Evolutionary conservation across 2,329 filamentous ascomycete genomes (phyloP), one percentile per base, ranked within the genome.

Genomic region (Fusarium sp.): DNA sequence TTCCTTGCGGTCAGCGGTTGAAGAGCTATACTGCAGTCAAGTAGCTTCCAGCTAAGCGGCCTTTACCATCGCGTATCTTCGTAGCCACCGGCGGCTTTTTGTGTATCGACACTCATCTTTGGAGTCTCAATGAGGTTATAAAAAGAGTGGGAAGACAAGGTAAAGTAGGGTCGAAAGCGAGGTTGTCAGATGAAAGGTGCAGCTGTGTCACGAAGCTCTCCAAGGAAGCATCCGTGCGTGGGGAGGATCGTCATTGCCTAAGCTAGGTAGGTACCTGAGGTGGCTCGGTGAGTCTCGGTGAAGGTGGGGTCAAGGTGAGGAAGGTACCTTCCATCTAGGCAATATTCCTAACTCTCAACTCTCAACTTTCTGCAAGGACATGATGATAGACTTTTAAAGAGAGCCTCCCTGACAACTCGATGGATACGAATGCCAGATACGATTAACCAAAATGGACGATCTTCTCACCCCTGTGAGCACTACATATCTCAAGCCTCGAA

Each of bases 381-480:
- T 42, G 15, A 31, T 52, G 38, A 22, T 20, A 20, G 15, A 33
- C n/a, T 22, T 22, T 28, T 36, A 26, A 57, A 39, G 44, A 28
- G 7, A 3, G 14, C 22, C 22, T 13, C 17, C 6, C 17, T n/a
- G 18, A 22, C 4, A 14, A 46, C 24, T n/a, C 28, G 5, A 20
- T n/a, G 18, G 9, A 7, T 11, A 31, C 6, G 4, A 14, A 20
- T 5, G 2, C 36, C 13, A 8, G 9, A 8, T 14, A 15, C 26
- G 8, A 26, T 17, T 10, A 15, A 38, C 22, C 36, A 71, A 50
- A 28, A 90, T 90, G 88, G 87, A 88, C 58, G 83, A 83, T 28
- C 78, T 90, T 26, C 78, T 90, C 60, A 87, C 81, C 11, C 86
- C 84, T 2, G 81, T 88, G 69, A 87, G 84, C 80, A 85, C 83